Percentiles rank a stretch among this genome's conserved stretches.
phyloP scores from a whole-genome alignment of 768 basidiomycete genomes.

The Tulasnella sp. region DNA sequence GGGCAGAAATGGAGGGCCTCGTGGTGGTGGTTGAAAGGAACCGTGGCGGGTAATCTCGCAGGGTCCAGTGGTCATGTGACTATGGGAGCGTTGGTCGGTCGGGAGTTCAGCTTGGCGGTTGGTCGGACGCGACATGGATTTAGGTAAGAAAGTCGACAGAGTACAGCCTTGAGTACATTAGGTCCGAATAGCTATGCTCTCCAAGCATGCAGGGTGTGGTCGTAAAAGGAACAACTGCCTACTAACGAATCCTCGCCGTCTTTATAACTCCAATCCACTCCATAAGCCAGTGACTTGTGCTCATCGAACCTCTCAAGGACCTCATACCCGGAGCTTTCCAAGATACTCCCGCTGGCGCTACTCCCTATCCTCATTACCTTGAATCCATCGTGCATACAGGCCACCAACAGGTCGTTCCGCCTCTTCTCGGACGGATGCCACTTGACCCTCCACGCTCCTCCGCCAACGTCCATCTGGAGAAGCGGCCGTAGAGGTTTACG shows the following conservation, averaged over 20 bases:
- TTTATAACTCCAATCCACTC: slow-evolving; percentile 72
- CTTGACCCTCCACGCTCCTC: slow-evolving; percentile 92
- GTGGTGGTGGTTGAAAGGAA: neutral
- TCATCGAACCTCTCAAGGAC: slow-evolving; percentile 52
- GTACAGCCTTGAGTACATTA: too few species aligned
- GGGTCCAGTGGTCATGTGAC: neutral
- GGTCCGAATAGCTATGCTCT: too few species aligned
- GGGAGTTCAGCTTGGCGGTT: too few species aligned
- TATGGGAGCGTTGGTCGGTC: too few species aligned
- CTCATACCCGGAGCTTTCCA: slow-evolving; percentile 19
- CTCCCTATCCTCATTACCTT: slow-evolving; percentile 45
- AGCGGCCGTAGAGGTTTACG: slow-evolving; percentile 55
- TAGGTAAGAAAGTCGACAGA: too few species aligned
- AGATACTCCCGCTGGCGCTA: slow-evolving; percentile 2
- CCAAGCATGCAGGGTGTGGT: slow-evolving; percentile 78
- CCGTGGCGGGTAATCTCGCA: neutral
- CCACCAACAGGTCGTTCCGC: slow-evolving; percentile 69
- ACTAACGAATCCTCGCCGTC: slow-evolving; percentile 37
- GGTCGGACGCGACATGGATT: too few species aligned
- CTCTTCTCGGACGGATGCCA: slow-evolving; percentile 77
- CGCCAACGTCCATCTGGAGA: slow-evolving; percentile 55
- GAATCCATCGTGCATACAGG: slow-evolving; percentile 97
- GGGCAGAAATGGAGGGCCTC: neutral
- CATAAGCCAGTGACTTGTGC: slow-evolving; percentile 82
- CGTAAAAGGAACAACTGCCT: slow-evolving; percentile 93